Evolutionary conservation across 495 filamentous ascomycete genomes (phyloP), one percentile per base, ranked within the genome.

Genomic region (Tuber brumale): DNA sequence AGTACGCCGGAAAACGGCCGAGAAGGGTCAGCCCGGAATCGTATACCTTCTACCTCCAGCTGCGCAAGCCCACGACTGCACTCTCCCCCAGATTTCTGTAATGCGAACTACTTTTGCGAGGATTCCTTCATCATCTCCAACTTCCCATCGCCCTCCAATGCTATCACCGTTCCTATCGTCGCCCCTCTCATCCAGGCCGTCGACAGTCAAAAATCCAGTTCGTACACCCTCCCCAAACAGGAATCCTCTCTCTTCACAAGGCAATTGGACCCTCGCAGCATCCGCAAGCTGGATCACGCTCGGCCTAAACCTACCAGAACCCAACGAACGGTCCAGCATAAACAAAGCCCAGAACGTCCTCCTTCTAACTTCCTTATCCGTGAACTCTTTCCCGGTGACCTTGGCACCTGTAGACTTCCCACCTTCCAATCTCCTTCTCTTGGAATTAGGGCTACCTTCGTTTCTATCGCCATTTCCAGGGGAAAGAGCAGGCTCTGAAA

Each of bases 301-400:
- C 10, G 81, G 81, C 37, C 77, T 80, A 69, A 76, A 51, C 72
- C 92, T 91, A 39, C 93, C 93, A 80, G 90, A 92, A 72, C 91
- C 90, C 45, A 95, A 84, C 81, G 92, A 91, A 21, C 93, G 88
- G 82, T 97, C 93, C 76, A 96, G 87, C 72, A 95, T 90, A 79
- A 94, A 92, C 77, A 92, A 93, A 74, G 92, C 92, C 88, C 92
- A 97, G 83, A 95, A 93, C 7, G 93, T 95, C 41, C 93, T 90
- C 46, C 93, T 89, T 80, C 89, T 88, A 23, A 93, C 89, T 84
- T 97, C 93, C 79, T 91, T 91, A 12, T 90, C 86, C 51, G 93
- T 90, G 48, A 91, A 86, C 48, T 88, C 85, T 70, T 92, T 80
- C 72, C 82, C 80, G 21, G 82, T 70, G 44, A 74, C 48, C 72